Conservation (phyloP, 306 rosid species). For the Delonix regia region DNA sequence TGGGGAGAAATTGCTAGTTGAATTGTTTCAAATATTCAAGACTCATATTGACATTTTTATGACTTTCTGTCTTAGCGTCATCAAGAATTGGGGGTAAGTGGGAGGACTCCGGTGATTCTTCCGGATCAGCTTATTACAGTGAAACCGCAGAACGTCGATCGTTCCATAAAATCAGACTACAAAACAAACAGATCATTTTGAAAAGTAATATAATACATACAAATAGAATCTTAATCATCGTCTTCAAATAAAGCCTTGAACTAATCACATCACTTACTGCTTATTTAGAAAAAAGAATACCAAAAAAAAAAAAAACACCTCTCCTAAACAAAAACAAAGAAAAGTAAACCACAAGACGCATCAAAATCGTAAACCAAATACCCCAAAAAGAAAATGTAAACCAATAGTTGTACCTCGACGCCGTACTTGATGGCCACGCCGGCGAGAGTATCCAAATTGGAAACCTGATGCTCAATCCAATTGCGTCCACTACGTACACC, state of each 20-base stretch:
- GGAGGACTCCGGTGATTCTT: background rate
- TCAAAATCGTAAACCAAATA: background rate
- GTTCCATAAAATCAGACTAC: background rate
- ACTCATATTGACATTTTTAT: background rate
- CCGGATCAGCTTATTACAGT: constrained; percentile 25
- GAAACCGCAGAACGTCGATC: background rate
- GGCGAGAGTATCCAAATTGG: constrained; percentile 62
- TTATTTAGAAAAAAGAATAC: background rate
- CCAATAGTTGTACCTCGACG: constrained; percentile 50
- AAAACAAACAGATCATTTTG: background rate
- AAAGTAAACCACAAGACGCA: background rate
- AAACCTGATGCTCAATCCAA: constrained; percentile 56
- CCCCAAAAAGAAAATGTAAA: background rate
- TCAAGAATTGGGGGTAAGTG: background rate
- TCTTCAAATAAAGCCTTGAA: background rate
- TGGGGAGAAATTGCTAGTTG: constrained; percentile 20
- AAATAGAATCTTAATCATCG: constrained; percentile 16
- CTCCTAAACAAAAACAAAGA: background rate
- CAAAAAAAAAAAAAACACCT: background rate
- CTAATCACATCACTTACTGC: background rate
- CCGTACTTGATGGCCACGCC: constrained; percentile 71
- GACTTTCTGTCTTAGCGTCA: background rate
- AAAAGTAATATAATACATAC: background rate
- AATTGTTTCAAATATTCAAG: constrained; percentile 20
- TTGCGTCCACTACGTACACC: constrained; percentile 42